Evolutionary conservation across 108 stramenopile genomes (phyloP).

Genomic region (Nitzschia inconspicua): DNA sequence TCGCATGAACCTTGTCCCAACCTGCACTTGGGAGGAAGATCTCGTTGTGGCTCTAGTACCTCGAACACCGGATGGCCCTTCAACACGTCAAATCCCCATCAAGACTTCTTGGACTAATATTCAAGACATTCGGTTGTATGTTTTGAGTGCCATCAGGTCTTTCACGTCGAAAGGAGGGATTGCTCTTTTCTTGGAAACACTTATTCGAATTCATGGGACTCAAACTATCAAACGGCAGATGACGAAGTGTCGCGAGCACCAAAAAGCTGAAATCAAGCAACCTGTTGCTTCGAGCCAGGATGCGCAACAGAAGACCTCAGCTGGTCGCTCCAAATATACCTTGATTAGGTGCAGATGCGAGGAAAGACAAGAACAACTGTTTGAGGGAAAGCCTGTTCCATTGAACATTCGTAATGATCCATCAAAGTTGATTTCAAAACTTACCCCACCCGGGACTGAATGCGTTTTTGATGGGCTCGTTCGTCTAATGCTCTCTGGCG

Average conservation of each 20-base stretch:
- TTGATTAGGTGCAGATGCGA: slow-evolving; percentile 46
- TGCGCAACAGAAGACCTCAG: slow-evolving; percentile 10
- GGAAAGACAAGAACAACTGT: slow-evolving; percentile 15
- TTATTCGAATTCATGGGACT: slow-evolving; percentile 66
- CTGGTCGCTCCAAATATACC: neutral
- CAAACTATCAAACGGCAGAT: slow-evolving; percentile 25
- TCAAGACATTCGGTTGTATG: slow-evolving; percentile 61
- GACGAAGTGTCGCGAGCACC: slow-evolving; percentile 6
- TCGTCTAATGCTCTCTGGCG: slow-evolving; percentile 70
- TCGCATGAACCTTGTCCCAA: slow-evolving; percentile 51
- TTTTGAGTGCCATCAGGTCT: slow-evolving; percentile 44
- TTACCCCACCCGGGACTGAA: slow-evolving; percentile 39
- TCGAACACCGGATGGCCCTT: slow-evolving; percentile 28
- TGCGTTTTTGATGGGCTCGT: slow-evolving; percentile 58
- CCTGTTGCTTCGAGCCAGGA: neutral
- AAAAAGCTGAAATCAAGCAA: neutral
- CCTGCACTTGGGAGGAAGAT: slow-evolving; percentile 64
- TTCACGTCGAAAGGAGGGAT: slow-evolving; percentile 72
- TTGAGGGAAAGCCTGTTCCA: slow-evolving; percentile 13
- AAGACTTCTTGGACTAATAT: slow-evolving; percentile 58
- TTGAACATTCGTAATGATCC: slow-evolving; percentile 13
- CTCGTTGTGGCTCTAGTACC: neutral
- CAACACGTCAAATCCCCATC: slow-evolving; percentile 38
- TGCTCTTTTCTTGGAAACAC: slow-evolving; percentile 77
- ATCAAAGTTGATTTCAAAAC: slow-evolving; percentile 13